phyloP scores from a whole-genome alignment of 306 rosid genomes.

The Glycyrrhiza uralensis region DNA sequence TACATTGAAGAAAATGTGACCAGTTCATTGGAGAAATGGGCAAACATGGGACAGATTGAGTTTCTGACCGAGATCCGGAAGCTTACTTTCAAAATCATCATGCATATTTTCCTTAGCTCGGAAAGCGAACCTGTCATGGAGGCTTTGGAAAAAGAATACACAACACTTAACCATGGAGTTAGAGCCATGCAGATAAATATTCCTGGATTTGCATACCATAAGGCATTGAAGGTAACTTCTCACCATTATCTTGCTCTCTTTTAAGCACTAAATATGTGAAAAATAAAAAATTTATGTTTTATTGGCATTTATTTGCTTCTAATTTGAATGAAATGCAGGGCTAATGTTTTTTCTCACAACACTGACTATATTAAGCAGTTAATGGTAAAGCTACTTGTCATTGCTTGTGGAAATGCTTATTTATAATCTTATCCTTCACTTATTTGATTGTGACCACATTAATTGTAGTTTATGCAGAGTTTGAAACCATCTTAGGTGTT shows the following conservation, averaged over 20 bases:
- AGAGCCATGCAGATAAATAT: constrained; percentile 82
- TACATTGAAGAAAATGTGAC: constrained; percentile 58
- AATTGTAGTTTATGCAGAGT: neutral
- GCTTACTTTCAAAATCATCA: constrained; percentile 78
- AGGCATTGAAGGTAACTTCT: constrained; percentile 61
- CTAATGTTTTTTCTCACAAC: neutral
- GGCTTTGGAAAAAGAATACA: constrained; percentile 75
- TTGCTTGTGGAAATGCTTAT: neutral
- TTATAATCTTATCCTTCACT: neutral
- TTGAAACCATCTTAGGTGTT: neutral
- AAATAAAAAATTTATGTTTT: neutral
- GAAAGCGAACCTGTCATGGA: constrained; percentile 65
- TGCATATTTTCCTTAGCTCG: constrained; percentile 78
- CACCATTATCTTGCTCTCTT: neutral
- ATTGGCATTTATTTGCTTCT: neutral
- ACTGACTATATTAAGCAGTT: too few relatives aligned
- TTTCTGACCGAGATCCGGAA: constrained; percentile 60
- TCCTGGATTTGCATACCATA: constrained; percentile 90
- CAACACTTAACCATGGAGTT: constrained; percentile 67
- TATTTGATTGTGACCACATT: neutral
- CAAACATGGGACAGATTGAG: constrained; percentile 61
- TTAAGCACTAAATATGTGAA: neutral
- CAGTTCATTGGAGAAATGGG: constrained; percentile 69
- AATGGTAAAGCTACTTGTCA: neutral
- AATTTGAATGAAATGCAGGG: neutral